Percentiles rank a stretch among this genome's conserved stretches.
Evolutionary conservation across 1,284 basidiomycete genomes (phyloP).

Genomic region (Ceratobasidium theobromae): DNA sequence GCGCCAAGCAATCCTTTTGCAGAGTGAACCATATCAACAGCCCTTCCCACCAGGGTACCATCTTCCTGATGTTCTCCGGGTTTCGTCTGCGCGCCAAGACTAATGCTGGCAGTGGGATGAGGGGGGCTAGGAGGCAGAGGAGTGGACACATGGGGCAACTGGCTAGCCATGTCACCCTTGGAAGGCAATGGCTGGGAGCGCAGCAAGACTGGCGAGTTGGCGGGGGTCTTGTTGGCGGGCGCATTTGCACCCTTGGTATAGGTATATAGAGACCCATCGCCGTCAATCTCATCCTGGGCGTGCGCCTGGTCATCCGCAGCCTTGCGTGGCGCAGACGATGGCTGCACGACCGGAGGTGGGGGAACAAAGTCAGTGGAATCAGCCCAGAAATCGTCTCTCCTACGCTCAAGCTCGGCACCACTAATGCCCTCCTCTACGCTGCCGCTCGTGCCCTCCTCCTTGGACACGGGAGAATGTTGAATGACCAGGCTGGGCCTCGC

Average conservation of each 20-base stretch:
- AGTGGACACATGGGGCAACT: constrained; percentile 12
- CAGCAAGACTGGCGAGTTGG: constrained; percentile 10
- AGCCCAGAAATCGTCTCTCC: constrained; percentile 23
- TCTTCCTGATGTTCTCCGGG: neutral
- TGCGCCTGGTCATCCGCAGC: constrained; percentile 24
- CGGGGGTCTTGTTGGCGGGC: constrained; percentile 22
- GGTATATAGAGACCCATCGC: constrained; percentile 13
- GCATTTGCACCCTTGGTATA: constrained; percentile 14
- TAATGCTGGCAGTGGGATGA: neutral
- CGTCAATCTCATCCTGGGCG: constrained; percentile 29
- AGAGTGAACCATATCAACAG: constrained; percentile 32
- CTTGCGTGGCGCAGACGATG: neutral
- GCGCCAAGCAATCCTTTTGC: constrained; percentile 35
- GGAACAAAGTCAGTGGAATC: constrained; percentile 23
- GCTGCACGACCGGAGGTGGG: neutral
- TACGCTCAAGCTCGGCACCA: constrained; percentile 18
- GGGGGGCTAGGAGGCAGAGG: constrained; percentile 8
- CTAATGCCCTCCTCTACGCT: constrained; percentile 10
- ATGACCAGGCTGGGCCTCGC: constrained; percentile 20
- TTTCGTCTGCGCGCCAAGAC: constrained; percentile 9
- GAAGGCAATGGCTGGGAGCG: constrained; percentile 17
- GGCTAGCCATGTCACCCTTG: constrained; percentile 18
- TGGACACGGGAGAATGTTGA: constrained; percentile 18
- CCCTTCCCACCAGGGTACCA: constrained; percentile 26
- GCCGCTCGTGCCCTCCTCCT: constrained; percentile 5